Percentiles rank a stretch among this genome's conserved stretches.
phyloP scores from a whole-genome alignment of 169 alveolate genomes.

The Plasmodium chabaudi region DNA sequence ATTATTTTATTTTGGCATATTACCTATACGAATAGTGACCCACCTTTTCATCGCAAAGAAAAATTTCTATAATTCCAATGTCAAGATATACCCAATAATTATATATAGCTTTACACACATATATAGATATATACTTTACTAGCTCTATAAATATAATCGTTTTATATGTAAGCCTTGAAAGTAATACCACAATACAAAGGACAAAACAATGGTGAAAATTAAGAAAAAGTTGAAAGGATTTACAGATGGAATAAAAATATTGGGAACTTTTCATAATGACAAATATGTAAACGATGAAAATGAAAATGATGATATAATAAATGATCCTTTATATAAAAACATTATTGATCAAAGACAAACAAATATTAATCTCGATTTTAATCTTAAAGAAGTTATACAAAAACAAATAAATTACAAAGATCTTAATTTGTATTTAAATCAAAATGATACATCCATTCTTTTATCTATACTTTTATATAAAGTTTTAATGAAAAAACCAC shows the following conservation, averaged over 20 bases:
- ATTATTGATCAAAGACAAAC: background rate
- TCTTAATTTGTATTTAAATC: constrained; percentile 18
- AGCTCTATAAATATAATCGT: too few relatives aligned
- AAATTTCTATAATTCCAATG: too few relatives aligned
- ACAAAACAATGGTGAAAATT: constrained; percentile 45
- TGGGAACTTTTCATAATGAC: constrained; percentile 26
- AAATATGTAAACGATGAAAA: constrained; percentile 9
- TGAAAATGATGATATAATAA: constrained; percentile 1
- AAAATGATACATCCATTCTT: constrained; percentile 13
- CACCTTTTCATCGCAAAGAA: too few relatives aligned
- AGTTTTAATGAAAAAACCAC: constrained; percentile 42
- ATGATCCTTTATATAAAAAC: background rate
- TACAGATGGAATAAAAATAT: constrained; percentile 19
- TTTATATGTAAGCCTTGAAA: too few relatives aligned
- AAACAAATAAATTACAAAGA: constrained; percentile 15
- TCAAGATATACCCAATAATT: too few relatives aligned
- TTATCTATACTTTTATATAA: constrained; percentile 42
- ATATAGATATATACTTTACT: too few relatives aligned
- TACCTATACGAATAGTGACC: too few relatives aligned
- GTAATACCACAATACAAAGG: background rate
- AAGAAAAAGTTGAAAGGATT: constrained; percentile 58
- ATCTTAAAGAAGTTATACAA: background rate
- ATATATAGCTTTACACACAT: too few relatives aligned
- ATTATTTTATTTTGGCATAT: too few relatives aligned
- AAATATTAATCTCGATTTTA: background rate